Conservation (phyloP, 306 rosid species). For the Ammopiptanthus mongolicus region DNA sequence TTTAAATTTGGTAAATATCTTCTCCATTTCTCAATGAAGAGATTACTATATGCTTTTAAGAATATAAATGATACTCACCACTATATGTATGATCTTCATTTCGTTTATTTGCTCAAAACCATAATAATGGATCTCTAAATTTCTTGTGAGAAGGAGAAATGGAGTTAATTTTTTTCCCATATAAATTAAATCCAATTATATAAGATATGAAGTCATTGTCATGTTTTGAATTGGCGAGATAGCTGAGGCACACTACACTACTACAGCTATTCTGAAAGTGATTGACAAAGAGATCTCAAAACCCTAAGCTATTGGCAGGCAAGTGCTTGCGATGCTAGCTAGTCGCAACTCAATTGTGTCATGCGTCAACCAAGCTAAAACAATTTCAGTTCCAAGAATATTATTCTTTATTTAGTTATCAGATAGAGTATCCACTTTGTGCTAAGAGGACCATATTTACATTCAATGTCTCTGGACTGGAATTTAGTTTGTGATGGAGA, state of each 20-base stretch:
- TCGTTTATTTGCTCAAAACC: too few relatives aligned
- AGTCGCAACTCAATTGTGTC: not conserved
- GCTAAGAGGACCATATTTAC: constrained; percentile 9
- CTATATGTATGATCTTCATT: too few relatives aligned
- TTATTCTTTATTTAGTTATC: not conserved
- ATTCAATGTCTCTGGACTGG: constrained; percentile 24
- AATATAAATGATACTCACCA: too few relatives aligned
- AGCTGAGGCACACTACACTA: not conserved
- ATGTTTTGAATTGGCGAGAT: not conserved
- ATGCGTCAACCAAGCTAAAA: not conserved
- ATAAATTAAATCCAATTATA: too few relatives aligned
- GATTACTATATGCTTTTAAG: too few relatives aligned
- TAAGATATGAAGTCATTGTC: not conserved
- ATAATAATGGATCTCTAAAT: too few relatives aligned
- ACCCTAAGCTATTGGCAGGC: constrained; percentile 21
- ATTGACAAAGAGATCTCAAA: constrained; percentile 19
- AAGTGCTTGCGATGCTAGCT: constrained; percentile 15
- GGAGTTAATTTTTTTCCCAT: too few relatives aligned
- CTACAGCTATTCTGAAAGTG: constrained; percentile 21
- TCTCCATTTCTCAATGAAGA: too few relatives aligned
- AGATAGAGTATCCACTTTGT: not conserved
- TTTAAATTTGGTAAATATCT: too few relatives aligned
- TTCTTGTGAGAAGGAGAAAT: too few relatives aligned
- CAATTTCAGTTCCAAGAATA: not conserved
- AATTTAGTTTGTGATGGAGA: constrained; percentile 12